These are phyloP conservation scores for Vigna trinervia DNA, from an alignment of 306 rosid species.

Conservation along the genomic window DNA sequence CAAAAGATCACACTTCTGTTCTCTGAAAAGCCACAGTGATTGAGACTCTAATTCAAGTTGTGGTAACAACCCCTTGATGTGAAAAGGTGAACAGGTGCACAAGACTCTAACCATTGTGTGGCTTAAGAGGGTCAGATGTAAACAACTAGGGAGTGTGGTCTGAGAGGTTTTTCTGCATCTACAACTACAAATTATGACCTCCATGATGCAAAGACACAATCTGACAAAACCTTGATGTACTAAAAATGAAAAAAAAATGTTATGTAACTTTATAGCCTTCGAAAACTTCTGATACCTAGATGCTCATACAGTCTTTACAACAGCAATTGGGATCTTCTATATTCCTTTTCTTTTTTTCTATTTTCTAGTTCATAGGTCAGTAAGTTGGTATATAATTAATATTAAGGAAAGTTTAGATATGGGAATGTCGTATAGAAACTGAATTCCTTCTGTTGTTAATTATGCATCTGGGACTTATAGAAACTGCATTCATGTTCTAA, in stretches of 20 bases:
- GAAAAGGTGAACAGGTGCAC: background rate
- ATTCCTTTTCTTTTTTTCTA: background rate
- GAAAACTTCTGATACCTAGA: background rate
- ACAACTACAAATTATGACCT: background rate
- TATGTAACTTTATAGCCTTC: background rate
- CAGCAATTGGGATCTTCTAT: conserved; percentile 23
- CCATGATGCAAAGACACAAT: background rate
- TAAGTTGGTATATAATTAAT: conserved; percentile 5
- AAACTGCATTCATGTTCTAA: conserved; percentile 16
- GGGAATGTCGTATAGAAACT: conserved; percentile 1
- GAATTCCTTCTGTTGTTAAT: background rate
- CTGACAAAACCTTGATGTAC: conserved; percentile 1
- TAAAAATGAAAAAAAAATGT: background rate
- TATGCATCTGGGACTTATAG: background rate
- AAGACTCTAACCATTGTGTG: background rate
- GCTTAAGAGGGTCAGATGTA: background rate
- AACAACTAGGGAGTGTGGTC: background rate
- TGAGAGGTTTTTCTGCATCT: background rate
- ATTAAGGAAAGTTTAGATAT: background rate
- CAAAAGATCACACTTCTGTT: conserved; percentile 25
- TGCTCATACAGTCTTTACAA: conserved; percentile 16
- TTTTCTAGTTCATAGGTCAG: conserved; percentile 15
- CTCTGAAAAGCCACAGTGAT: background rate
- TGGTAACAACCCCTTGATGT: background rate
- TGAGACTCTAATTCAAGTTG: background rate